Conservation (phyloP, 441 rosid species). For the Raphanus hybrid region DNA sequence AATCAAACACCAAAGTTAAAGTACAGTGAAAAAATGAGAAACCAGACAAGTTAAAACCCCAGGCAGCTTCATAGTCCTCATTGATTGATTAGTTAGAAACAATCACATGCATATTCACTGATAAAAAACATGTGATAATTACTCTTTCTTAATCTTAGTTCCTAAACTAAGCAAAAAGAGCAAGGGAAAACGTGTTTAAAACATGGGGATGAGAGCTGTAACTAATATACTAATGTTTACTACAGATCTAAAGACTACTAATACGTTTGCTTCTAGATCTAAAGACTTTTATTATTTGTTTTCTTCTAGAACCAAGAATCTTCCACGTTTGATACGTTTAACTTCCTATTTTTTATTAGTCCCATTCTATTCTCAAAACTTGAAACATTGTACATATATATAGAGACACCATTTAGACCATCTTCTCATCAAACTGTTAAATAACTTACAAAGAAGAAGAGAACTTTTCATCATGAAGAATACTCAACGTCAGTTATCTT, state of each 20-base stretch:
- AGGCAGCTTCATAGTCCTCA: background rate
- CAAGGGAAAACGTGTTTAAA: conserved; percentile 28
- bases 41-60: too few species aligned
- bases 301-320: background rate
- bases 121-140: background rate
- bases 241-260: conserved; percentile 13
- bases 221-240: conserved; percentile 8
- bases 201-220: conserved; percentile 13
- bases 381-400: conserved; percentile 9
- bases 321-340: conserved; percentile 34
- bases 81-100: background rate
- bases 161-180: background rate
- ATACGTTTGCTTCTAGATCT: conserved; percentile 24
- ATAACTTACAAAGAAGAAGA: background rate
- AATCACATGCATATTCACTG: background rate
- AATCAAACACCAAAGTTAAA: background rate
- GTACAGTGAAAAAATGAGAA: background rate
- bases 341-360: background rate
- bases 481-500: conserved; percentile 40
- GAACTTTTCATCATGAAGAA: conserved; percentile 23
- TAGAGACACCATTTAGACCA: conserved; percentile 8
- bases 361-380: background rate
- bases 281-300: conserved; percentile 1
- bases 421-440: conserved; percentile 30
- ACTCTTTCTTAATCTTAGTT: background rate